phyloP scores from a whole-genome alignment of 139 green algal genomes.

The Chlamydomonas asymmetrica region DNA sequence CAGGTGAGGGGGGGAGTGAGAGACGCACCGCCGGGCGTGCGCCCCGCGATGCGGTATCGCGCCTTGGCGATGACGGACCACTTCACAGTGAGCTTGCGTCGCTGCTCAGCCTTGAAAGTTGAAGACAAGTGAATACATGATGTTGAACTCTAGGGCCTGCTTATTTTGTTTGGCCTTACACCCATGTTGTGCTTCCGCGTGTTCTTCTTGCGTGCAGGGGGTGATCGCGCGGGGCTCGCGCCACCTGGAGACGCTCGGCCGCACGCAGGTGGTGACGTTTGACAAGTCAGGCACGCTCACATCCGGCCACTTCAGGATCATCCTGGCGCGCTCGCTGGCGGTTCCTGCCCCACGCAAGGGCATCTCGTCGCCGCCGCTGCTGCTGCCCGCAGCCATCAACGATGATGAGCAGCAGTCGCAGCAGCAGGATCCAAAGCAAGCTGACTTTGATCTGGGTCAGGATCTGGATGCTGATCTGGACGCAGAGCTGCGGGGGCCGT shows the following conservation, averaged over 20 bases:
- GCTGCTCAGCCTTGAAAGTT: background rate
- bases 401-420: background rate
- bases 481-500: too few species aligned
- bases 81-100: background rate
- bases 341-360: too few species aligned
- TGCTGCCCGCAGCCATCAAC: constrained; percentile 1
- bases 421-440: too few species aligned
- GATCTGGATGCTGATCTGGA: too few species aligned
- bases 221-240: constrained; percentile 79
- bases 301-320: constrained; percentile 53
- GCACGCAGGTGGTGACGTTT: constrained; percentile 55
- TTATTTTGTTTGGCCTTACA: too few species aligned
- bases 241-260: constrained; percentile 71
- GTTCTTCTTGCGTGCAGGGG: constrained; percentile 56
- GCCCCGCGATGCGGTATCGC: too few species aligned
- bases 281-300: constrained; percentile 90
- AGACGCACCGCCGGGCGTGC: too few species aligned
- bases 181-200: constrained; percentile 38
- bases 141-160: too few species aligned
- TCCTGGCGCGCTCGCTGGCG: background rate
- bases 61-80: too few species aligned
- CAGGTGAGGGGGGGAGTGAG: too few species aligned
- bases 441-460: too few species aligned
- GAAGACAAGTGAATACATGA: background rate
- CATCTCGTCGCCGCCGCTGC: too few species aligned